phyloP scores from a whole-genome alignment of 352 stramenopile genomes.

The Globisporangium alternatum region DNA sequence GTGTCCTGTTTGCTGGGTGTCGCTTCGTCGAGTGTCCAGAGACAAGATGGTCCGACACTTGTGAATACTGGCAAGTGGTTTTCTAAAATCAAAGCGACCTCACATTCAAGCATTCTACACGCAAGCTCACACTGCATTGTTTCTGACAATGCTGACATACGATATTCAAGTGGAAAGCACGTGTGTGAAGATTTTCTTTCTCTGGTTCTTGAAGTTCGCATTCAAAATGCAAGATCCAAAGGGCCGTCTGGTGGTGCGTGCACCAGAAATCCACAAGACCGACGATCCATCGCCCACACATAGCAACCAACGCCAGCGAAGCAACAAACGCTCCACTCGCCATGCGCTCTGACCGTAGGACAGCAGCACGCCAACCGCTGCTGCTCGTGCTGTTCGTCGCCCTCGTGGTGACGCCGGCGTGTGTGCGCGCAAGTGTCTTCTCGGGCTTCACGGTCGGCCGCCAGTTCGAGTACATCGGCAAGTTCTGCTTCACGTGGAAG shows the following conservation, averaged over 20 bases:
- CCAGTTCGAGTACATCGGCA: constrained; percentile 79
- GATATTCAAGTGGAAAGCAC: background rate
- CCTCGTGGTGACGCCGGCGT: constrained; percentile 10
- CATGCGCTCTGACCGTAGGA: background rate
- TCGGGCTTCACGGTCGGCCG: constrained; percentile 60
- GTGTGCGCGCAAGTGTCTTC: constrained; percentile 33
- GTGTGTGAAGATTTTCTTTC: background rate
- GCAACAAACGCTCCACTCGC: background rate
- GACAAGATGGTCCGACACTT: no score
- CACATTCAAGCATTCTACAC: background rate
- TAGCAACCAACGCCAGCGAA: no score
- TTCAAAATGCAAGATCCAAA: background rate
- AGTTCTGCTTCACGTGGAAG: constrained; percentile 79
- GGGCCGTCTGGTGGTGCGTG: background rate
- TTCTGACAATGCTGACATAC: background rate
- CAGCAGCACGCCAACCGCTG: background rate
- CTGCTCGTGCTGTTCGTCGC: constrained; percentile 12
- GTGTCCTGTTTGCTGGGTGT: no score
- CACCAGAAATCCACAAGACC: background rate
- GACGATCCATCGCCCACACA: background rate
- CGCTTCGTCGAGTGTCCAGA: no score
- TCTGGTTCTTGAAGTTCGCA: background rate
- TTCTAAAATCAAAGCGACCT: no score
- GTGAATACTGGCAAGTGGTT: no score
- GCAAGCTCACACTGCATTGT: background rate